Base-by-base conservation (phyloP, 116 monocot genomes). In the Thalassia testudinum region DNA sequence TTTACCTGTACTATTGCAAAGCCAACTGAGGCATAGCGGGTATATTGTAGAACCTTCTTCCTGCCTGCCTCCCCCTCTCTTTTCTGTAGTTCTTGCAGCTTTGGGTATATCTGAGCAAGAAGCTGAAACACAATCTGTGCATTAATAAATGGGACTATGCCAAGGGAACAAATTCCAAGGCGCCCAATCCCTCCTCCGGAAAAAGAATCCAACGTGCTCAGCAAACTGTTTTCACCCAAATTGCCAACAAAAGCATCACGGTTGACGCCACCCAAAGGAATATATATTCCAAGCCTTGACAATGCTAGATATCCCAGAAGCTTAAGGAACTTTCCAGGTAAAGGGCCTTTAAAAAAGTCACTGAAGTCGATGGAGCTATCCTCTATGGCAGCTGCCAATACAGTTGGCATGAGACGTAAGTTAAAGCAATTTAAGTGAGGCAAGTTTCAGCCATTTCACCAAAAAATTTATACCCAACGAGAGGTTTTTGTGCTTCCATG, bases 131-230 rank as follows among this genome's bases (percentile, higher is more conserved):
- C 97, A 57, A 89, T 97, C 49, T 76, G 76, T 44, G 97, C 89
- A 67, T 97, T 97, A 65, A 97, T 97, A 63, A 97, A 97, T 16
- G 97, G 89, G 53, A 89, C 85, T 44, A 97, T 97, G 20, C 97
- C 89, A 10, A 89, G 74, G 19, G 97, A 97, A 53, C 97, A 88
- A 42, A 97, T 85, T 57, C 97, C 97, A 24, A 97, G 67, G 18
- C 97, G 70, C 27, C 97, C 97, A 56, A 97, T 85, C 23, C 89
- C 97, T 59, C 97, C 97, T 48, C 97, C 97, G 66, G 97, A 97
- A 64, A 97, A 88, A 49, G 97, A 85, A 72, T 97, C 97, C 57
- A 97, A 72, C 29, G 97, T 97, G 63, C 97, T 89, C 42, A 97
- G 57, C 5, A 89, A 53, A 66, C 85, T 82, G 63, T 97, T 97